Evolutionary conservation across 2,329 filamentous ascomycete species (phyloP), one percentile per base, ranked within the genome.

Genomic region (Diaporthe sp.): DNA sequence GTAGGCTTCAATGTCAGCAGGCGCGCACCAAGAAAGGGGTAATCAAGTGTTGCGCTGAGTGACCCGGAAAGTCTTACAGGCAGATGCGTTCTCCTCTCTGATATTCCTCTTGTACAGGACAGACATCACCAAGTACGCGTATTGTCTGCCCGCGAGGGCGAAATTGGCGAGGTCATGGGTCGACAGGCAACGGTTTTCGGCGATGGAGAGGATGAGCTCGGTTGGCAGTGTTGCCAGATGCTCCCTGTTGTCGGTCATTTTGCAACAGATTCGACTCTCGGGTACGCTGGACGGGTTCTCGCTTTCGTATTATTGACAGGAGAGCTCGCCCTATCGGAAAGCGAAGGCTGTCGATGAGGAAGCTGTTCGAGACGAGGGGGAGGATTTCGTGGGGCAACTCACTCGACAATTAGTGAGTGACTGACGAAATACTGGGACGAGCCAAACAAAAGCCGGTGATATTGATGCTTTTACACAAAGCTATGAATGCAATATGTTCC

Each of bases 51-150:
- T 22, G 57, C 8, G 34, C 19, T n/a, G 28, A 22, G 4, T 25
- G 57, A n/a, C 28, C n/a, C 13, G 28, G 6, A 42, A 44, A 31
- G 19, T 58, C 59, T 62, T 62, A 62, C 59, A 31, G 59, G 59
- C 59, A 62, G 39, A 44, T 44, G 59, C 59, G 10, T 62, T 25
- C 25, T 62, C 39, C 39, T 62, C 59, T 22, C 39, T 62, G 37
- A 62, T 62, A 15, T 62, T 62, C 39, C 6, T 62, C n/a, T 62
- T 62, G 25, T 62, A 62, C 3, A 62, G 59, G 7, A 9, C 39
- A 4, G 59, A 8, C 2, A 31, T 28, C 37, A n/a, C 37, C 39
- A 3, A 2, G 13, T 31, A 4, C 4, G 12, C 5, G 22, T 44
- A 62, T 10, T 15, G 59, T 12, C 10, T 8, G 25, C 39, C 44